Conservation (phyloP, 352 stramenopile species). For the Phytophthora chlamydospora region DNA sequence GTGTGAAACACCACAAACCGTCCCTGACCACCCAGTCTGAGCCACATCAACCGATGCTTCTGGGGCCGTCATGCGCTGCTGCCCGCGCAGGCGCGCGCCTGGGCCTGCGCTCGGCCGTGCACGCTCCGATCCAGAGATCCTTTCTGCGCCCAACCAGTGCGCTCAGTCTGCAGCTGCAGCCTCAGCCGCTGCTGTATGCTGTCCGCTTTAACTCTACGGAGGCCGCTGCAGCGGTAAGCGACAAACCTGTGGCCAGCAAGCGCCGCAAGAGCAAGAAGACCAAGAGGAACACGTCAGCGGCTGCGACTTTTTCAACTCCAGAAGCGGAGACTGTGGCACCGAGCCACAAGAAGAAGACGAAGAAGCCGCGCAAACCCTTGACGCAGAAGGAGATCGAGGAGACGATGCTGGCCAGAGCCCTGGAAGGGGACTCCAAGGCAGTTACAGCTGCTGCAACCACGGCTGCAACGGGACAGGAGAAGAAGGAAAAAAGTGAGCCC, state of each 20-base stretch:
- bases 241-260: conserved; percentile 39
- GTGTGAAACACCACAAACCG: no score
- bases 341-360: conserved; percentile 17
- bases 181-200: neutral
- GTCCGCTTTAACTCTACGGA: conserved; percentile 19
- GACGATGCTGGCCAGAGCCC: conserved; percentile 35
- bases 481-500: conserved; percentile 14
- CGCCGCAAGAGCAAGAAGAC: conserved; percentile 34
- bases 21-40: no score
- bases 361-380: conserved; percentile 24
- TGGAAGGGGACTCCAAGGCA: conserved; percentile 23
- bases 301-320: conserved; percentile 1
- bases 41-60: conserved; percentile 20
- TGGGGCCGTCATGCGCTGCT: conserved; percentile 16
- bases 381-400: conserved; percentile 46
- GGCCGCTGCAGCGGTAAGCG: conserved; percentile 1
- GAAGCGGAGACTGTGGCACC: conserved; percentile 8
- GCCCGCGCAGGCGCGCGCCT: conserved; percentile 24
- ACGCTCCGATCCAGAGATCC: conserved; percentile 3
- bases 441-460: conserved; percentile 1
- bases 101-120: conserved; percentile 1
- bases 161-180: neutral
- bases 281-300: conserved; percentile 33
- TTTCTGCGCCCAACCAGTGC: neutral
- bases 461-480: conserved; percentile 1